Evolutionary conservation across 225 moss, liverwort and hornwort species (phyloP).

Genomic region (Sphagnum contortum): DNA sequence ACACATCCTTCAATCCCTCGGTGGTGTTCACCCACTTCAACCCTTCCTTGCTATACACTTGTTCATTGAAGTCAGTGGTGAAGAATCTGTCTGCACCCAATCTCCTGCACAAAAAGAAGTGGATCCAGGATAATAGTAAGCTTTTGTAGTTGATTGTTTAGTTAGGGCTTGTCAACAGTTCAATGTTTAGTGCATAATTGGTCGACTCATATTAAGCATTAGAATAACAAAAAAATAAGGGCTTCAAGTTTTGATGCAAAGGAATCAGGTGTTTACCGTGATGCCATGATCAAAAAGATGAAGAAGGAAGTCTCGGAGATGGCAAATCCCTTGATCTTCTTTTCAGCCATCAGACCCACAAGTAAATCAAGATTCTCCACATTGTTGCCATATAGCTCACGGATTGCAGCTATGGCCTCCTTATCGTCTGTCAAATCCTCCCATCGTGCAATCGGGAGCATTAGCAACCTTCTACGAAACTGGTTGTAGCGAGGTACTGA

Average conservation of each 20-base stretch:
- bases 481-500: slow-evolving; percentile 38
- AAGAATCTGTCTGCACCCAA: slow-evolving; percentile 37
- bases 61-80: slow-evolving; percentile 32
- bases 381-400: slow-evolving; percentile 43
- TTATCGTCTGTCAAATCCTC: slow-evolving; percentile 38
- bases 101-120: slow-evolving; percentile 27
- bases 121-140: too few relatives aligned
- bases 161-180: too few relatives aligned
- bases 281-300: slow-evolving; percentile 60
- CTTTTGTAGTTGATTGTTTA: too few relatives aligned
- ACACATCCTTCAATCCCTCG: slow-evolving; percentile 50
- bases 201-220: too few relatives aligned
- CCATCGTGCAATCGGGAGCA: slow-evolving; percentile 36
- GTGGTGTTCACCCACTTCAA: slow-evolving; percentile 62
- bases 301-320: slow-evolving; percentile 63
- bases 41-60: slow-evolving; percentile 31
- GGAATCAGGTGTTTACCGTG: slow-evolving; percentile 11
- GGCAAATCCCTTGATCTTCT: slow-evolving; percentile 53
- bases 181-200: too few relatives aligned
- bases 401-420: slow-evolving; percentile 17
- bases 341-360: slow-evolving; percentile 51
- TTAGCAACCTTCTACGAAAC: slow-evolving; percentile 30
- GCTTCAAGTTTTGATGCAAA: background rate
- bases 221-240: background rate
- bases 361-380: slow-evolving; percentile 51